phyloP scores from a whole-genome alignment of 2,329 filamentous ascomycete genomes.

The Sclerotinia nivalis region DNA sequence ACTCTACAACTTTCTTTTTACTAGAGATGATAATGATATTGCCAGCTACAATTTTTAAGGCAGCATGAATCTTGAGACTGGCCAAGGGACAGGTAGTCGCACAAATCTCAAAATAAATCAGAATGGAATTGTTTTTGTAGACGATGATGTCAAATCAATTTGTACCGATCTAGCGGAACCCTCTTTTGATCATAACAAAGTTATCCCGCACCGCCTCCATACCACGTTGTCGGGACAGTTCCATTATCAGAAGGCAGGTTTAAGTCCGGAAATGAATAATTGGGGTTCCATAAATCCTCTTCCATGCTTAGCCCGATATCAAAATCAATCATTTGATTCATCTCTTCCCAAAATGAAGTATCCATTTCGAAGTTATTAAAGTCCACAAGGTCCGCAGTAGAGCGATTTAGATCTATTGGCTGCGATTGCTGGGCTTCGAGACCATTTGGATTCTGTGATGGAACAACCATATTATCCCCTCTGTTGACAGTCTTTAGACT shows the following conservation, averaged over 20 bases:
- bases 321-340: slow-evolving; percentile 16
- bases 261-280: background rate
- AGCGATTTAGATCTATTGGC: too few species aligned
- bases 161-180: background rate
- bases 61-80: background rate
- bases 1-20: background rate
- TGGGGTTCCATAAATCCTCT: background rate
- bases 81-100: background rate
- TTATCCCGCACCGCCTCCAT: background rate
- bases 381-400: background rate
- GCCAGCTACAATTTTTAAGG: background rate
- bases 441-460: background rate
- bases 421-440: background rate
- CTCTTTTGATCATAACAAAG: background rate
- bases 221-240: background rate
- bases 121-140: too few species aligned
- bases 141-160: background rate
- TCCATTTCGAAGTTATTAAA: slow-evolving; percentile 1
- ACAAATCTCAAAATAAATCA: background rate
- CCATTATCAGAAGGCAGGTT: background rate
- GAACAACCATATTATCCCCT: background rate
- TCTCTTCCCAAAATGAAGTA: slow-evolving; percentile 16
- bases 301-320: slow-evolving; percentile 7
- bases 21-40: background rate
- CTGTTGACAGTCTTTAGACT: background rate